Evolutionary conservation across 2,329 filamentous ascomycete genomes (phyloP).

Genomic region (Conoideocrella luteorostrata): DNA sequence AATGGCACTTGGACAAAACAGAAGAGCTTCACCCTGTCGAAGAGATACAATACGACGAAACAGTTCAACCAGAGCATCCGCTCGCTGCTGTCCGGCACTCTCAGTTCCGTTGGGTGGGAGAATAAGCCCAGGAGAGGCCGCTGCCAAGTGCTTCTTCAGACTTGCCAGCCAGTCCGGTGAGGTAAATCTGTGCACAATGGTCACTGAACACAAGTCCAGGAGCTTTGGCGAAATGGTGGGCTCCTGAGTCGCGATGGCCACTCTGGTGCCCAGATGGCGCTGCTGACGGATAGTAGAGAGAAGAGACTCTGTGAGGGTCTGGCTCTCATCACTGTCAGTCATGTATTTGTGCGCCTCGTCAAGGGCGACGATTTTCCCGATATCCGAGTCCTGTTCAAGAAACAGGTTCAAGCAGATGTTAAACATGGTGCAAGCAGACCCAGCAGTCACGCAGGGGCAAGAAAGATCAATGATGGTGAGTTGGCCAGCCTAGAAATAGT

Average conservation of each 20-base stretch:
- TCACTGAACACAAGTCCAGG: constrained; percentile 65
- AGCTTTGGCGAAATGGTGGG: constrained; percentile 63
- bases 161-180: constrained; percentile 56
- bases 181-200: constrained; percentile 65
- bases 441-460: constrained; percentile 61
- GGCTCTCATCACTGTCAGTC: constrained; percentile 45
- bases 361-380: constrained; percentile 58
- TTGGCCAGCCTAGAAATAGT: constrained; percentile 18
- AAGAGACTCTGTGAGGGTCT: constrained; percentile 54
- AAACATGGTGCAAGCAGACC: constrained; percentile 65
- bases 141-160: constrained; percentile 38
- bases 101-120: background rate
- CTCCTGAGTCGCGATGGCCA: constrained; percentile 72
- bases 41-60: constrained; percentile 37
- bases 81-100: background rate
- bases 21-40: constrained; percentile 36
- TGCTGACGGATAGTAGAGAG: constrained; percentile 61
- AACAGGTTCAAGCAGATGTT: constrained; percentile 64
- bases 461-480: constrained; percentile 57
- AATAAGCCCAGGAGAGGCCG: constrained; percentile 8
- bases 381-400: constrained; percentile 38
- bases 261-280: constrained; percentile 59
- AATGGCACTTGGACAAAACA: constrained; percentile 40
- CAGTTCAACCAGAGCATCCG: constrained; percentile 19
- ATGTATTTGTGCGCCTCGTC: constrained; percentile 80